Percentiles rank a stretch among this genome's conserved stretches.
These are phyloP conservation scores for Monilinia aucupariae DNA, from an alignment of 2,329 filamentous ascomycete genomes.

Conservation along the genomic window DNA sequence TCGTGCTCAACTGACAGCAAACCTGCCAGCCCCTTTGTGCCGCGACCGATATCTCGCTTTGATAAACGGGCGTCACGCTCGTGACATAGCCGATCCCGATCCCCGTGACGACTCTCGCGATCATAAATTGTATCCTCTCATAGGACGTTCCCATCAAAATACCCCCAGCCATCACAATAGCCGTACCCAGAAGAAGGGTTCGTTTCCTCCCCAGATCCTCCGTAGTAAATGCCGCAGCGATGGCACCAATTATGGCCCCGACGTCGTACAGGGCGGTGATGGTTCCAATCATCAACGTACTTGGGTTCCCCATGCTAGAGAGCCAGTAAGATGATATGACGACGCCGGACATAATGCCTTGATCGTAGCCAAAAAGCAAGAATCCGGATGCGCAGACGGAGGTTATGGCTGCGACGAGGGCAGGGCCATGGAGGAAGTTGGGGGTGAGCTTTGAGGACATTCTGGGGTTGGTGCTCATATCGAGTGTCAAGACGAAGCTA, in stretches of 20 bases:
- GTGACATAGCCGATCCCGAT: not conserved
- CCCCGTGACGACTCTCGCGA: not conserved
- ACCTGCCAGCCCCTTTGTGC: not conserved
- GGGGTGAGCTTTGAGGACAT: not conserved
- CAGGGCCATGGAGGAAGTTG: not conserved
- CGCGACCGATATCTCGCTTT: not conserved
- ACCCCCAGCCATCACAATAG: not conserved
- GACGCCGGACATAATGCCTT: conserved; percentile 73
- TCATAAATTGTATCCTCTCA: not conserved
- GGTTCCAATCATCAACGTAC: not conserved
- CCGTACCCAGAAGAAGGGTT: not conserved
- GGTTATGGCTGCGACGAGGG: conserved; percentile 47
- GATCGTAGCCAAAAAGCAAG: conserved; percentile 80
- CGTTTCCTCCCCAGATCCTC: not conserved
- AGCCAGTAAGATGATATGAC: conserved; percentile 36
- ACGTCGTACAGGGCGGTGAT: not conserved
- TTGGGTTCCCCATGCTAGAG: conserved; percentile 2
- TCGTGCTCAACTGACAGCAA: not conserved
- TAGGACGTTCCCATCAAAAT: not conserved
- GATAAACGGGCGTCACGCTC: not conserved
- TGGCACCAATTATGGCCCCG: not conserved
- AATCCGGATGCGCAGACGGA: conserved; percentile 67
- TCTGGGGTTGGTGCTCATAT: not conserved
- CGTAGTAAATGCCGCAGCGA: conserved; percentile 1
- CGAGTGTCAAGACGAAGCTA: not conserved